phyloP scores from a whole-genome alignment of 345 rosid genomes.

The Angophora floribunda region DNA sequence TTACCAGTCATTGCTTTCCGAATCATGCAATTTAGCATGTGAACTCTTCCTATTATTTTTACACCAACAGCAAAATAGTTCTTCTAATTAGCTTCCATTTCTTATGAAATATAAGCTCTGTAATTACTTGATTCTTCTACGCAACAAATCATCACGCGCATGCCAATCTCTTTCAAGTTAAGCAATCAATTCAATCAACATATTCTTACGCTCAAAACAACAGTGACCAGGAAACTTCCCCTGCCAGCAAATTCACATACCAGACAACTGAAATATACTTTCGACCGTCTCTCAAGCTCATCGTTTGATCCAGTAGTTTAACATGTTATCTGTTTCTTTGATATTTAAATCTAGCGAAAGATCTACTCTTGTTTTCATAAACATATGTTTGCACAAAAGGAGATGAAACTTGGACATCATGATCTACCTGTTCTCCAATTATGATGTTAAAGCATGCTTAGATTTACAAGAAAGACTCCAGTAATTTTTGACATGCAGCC shows the following conservation, averaged over 20 bases:
- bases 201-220: background rate
- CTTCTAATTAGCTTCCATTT: background rate
- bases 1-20: background rate
- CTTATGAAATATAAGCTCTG: background rate
- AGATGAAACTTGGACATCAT: background rate
- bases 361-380: background rate
- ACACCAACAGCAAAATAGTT: background rate
- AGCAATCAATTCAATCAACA: background rate
- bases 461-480: background rate
- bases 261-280: background rate
- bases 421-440: background rate
- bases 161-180: background rate
- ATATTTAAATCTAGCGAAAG: background rate
- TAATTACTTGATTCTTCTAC: background rate
- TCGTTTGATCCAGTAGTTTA: background rate
- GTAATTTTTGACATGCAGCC: background rate
- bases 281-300: background rate
- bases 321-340: background rate
- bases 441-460: background rate
- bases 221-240: background rate
- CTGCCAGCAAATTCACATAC: background rate
- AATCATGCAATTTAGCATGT: background rate
- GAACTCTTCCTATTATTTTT: background rate
- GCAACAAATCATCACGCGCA: background rate
- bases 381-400: background rate